These are phyloP conservation scores for Prunus mongolica DNA, from an alignment of 306 rosid genomes.

Conservation along the genomic window DNA sequence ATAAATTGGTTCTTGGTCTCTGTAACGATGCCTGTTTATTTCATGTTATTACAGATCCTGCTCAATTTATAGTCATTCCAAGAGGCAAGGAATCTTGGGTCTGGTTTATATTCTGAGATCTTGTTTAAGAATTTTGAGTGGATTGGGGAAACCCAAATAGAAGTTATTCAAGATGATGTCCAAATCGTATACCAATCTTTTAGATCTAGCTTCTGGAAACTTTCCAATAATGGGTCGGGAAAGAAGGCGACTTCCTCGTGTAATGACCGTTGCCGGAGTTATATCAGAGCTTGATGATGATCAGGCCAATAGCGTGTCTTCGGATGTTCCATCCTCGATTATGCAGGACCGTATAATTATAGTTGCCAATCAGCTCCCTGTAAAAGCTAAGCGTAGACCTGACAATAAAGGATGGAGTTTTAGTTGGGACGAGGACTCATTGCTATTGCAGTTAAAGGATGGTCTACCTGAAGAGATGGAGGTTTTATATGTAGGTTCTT, in stretches of 20 bases:
- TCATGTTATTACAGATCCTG: slow-evolving; percentile 33
- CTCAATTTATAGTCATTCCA: slow-evolving; percentile 21
- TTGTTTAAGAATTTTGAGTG: slow-evolving; percentile 19
- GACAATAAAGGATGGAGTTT: slow-evolving; percentile 58
- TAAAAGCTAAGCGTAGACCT: slow-evolving; percentile 51
- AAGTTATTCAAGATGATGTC: slow-evolving; percentile 46
- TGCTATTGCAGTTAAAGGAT: slow-evolving; percentile 51
- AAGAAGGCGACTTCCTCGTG: slow-evolving; percentile 50
- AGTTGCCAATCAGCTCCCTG: slow-evolving; percentile 59
- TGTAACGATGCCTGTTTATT: slow-evolving; percentile 6
- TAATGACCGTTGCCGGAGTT: slow-evolving; percentile 56
- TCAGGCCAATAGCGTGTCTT: slow-evolving; percentile 52
- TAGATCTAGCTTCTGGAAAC: slow-evolving; percentile 63
- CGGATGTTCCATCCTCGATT: slow-evolving; percentile 53
- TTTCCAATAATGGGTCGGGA: slow-evolving; percentile 56
- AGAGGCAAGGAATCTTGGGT: slow-evolving; percentile 22
- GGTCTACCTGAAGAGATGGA: slow-evolving; percentile 65
- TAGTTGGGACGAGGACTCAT: slow-evolving; percentile 63
- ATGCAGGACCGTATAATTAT: slow-evolving; percentile 50
- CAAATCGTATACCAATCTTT: slow-evolving; percentile 56
- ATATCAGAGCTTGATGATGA: slow-evolving; percentile 64
- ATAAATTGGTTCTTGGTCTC: not conserved
- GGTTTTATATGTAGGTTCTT: slow-evolving; percentile 61
- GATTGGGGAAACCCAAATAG: slow-evolving; percentile 4
- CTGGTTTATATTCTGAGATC: slow-evolving; percentile 25